These are phyloP conservation scores for Pichia inconspicua DNA, from an alignment of 1,139 yeast genomes.

Conservation along the genomic window DNA sequence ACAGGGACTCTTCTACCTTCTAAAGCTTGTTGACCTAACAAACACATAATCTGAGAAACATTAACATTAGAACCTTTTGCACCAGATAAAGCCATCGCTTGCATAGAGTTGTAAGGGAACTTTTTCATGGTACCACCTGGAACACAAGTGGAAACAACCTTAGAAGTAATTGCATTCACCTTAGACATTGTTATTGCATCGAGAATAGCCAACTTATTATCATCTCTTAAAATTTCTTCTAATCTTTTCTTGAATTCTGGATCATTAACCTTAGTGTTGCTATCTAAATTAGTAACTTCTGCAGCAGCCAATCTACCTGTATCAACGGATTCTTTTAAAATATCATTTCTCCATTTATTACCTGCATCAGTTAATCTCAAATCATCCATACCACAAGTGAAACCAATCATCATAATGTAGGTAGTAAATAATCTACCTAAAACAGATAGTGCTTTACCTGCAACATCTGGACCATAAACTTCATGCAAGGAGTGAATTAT, in stretches of 20 bases:
- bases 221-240: conserved; percentile 93
- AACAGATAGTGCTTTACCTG: conserved; percentile 84
- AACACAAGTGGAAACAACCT: conserved; percentile 88
- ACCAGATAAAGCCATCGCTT: conserved; percentile 97
- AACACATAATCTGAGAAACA: conserved; percentile 98
- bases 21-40: conserved; percentile 96
- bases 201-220: conserved; percentile 80
- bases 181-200: conserved; percentile 96
- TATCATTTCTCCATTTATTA: conserved; percentile 78
- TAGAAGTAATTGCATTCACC: conserved; percentile 85
- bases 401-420: conserved; percentile 85
- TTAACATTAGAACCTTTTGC: conserved; percentile 98
- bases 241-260: conserved; percentile 79
- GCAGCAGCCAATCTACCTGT: conserved; percentile 89
- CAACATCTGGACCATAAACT: conserved; percentile 84
- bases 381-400: conserved; percentile 99
- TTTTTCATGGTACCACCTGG: conserved; percentile 94
- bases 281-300: conserved; percentile 81
- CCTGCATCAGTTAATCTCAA: conserved; percentile 88
- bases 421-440: conserved; percentile 92
- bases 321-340: conserved; percentile 67
- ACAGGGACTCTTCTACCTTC: conserved; percentile 99
- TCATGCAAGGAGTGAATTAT: conserved; percentile 94
- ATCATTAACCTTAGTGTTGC: conserved; percentile 45
- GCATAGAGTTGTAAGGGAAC: conserved; percentile 96